Evolutionary conservation across 1,284 basidiomycete genomes (phyloP).

Genomic region (Pholiota adiposa): DNA sequence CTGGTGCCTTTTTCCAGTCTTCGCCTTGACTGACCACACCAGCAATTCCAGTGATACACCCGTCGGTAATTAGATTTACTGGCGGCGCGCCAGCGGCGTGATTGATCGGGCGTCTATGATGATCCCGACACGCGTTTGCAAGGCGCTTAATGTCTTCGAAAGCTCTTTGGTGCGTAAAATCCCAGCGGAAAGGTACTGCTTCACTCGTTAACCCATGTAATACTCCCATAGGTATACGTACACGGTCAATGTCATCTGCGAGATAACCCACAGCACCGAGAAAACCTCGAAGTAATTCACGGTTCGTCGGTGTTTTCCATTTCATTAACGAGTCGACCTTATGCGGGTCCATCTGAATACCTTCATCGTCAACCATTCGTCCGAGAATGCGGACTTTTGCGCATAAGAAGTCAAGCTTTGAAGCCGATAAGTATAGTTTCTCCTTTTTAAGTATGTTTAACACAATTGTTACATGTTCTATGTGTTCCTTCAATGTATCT

Average conservation of each 20-base stretch:
- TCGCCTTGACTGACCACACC: conserved; percentile 35
- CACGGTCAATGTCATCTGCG: conserved; percentile 29
- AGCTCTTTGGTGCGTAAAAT: neutral
- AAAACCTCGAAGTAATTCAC: conserved; percentile 29
- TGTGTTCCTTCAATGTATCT: conserved; percentile 34
- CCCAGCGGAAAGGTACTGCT: neutral
- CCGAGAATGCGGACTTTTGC: conserved; percentile 35
- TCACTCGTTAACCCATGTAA: neutral
- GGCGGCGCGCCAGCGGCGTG: conserved; percentile 22
- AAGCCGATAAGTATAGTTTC: conserved; percentile 30
- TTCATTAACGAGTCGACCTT: conserved; percentile 35
- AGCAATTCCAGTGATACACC: conserved; percentile 31
- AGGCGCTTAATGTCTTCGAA: conserved; percentile 39
- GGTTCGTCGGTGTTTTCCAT: conserved; percentile 34
- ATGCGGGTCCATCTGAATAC: conserved; percentile 40
- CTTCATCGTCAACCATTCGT: conserved; percentile 31
- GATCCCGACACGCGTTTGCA: conserved; percentile 16
- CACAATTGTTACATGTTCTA: conserved; percentile 30
- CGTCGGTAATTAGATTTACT: conserved; percentile 34
- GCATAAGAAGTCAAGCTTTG: conserved; percentile 34
- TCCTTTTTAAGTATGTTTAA: conserved; percentile 26
- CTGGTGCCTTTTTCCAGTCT: conserved; percentile 28
- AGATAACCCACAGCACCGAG: conserved; percentile 36
- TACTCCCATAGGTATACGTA: conserved; percentile 31
- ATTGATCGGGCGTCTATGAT: conserved; percentile 27